Conservation (phyloP, 1,284 basidiomycete genomes). For the Farysia itapuensis region DNA sequence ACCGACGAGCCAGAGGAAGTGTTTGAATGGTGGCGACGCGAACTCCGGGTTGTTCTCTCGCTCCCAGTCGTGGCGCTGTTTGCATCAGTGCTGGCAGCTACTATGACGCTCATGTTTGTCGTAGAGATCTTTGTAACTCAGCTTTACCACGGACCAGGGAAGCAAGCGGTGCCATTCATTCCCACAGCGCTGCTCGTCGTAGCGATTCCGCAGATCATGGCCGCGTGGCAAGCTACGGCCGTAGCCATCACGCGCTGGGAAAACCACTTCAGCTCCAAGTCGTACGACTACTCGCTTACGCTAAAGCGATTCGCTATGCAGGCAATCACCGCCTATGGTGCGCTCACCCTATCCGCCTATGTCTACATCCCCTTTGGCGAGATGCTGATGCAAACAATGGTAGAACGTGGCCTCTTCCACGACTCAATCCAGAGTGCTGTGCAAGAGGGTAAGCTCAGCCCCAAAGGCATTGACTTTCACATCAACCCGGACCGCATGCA, state of each 20-base stretch:
- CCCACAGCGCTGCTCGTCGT: constrained; percentile 83
- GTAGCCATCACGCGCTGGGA: constrained; percentile 81
- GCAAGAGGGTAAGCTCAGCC: constrained; percentile 36
- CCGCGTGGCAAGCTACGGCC: constrained; percentile 73
- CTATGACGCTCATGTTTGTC: constrained; percentile 59
- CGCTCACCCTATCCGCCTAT: constrained; percentile 51
- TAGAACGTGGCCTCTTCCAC: constrained; percentile 48
- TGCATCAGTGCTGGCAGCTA: constrained; percentile 69
- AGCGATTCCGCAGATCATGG: constrained; percentile 81
- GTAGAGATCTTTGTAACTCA: constrained; percentile 58
- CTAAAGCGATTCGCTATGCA: constrained; percentile 88
- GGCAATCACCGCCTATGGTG: constrained; percentile 79
- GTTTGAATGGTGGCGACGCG: constrained; percentile 58
- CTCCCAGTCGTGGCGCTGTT: constrained; percentile 79
- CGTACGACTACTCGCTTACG: constrained; percentile 77
- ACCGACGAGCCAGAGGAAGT: constrained; percentile 55
- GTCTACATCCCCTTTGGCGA: constrained; percentile 60
- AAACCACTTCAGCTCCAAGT: constrained; percentile 68
- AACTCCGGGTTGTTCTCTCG: constrained; percentile 73
- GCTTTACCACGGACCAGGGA: constrained; percentile 75
- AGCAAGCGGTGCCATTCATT: constrained; percentile 71
- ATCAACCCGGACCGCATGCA: constrained; percentile 70
- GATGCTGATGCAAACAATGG: constrained; percentile 46
- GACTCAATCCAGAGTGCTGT: constrained; percentile 37
- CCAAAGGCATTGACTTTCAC: constrained; percentile 50